These are phyloP conservation scores for Aspergillus nidulans DNA, from an alignment of 495 filamentous ascomycete genomes.

Conservation along the genomic window DNA sequence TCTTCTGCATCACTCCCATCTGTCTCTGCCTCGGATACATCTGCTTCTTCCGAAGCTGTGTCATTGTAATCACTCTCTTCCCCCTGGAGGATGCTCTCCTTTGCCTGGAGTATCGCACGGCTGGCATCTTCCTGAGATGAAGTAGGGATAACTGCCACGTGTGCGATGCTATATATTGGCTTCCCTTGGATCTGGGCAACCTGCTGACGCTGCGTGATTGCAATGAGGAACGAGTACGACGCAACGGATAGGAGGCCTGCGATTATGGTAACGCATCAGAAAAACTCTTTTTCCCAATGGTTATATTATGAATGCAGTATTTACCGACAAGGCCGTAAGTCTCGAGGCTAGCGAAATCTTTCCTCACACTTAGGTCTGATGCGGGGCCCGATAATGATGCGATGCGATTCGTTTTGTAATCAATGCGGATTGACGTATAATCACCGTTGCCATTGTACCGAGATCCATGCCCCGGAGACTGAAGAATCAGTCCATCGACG, in stretches of 20 bases:
- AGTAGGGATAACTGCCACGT: slow-evolving; percentile 83
- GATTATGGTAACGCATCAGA: background rate
- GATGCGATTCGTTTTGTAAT: slow-evolving; percentile 66
- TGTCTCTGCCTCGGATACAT: slow-evolving; percentile 32
- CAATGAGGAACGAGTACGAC: slow-evolving; percentile 72
- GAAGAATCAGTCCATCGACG: slow-evolving; percentile 80
- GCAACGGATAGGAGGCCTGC: slow-evolving; percentile 70
- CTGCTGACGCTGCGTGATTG: slow-evolving; percentile 76
- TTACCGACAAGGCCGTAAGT: slow-evolving; percentile 82
- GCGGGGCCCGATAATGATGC: slow-evolving; percentile 36
- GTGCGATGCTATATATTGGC: slow-evolving; percentile 78
- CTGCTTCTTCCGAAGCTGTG: slow-evolving; percentile 31
- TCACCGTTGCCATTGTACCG: slow-evolving; percentile 39
- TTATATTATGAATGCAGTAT: slow-evolving; percentile 16
- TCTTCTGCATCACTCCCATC: slow-evolving; percentile 35
- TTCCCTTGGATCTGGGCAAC: slow-evolving; percentile 80
- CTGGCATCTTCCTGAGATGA: slow-evolving; percentile 69
- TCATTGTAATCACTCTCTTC: slow-evolving; percentile 25
- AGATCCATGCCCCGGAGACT: slow-evolving; percentile 55
- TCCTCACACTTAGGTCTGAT: slow-evolving; percentile 33
- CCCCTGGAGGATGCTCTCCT: slow-evolving; percentile 35
- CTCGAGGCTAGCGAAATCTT: slow-evolving; percentile 51
- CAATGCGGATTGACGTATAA: slow-evolving; percentile 57
- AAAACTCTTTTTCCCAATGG: background rate
- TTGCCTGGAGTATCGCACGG: slow-evolving; percentile 62